A percentile compares a stretch with the other conserved stretches of the same genome.
These are phyloP conservation scores for Neofusicoccum umdonicola DNA, from an alignment of 2,329 filamentous ascomycete species.

Conservation along the genomic window DNA sequence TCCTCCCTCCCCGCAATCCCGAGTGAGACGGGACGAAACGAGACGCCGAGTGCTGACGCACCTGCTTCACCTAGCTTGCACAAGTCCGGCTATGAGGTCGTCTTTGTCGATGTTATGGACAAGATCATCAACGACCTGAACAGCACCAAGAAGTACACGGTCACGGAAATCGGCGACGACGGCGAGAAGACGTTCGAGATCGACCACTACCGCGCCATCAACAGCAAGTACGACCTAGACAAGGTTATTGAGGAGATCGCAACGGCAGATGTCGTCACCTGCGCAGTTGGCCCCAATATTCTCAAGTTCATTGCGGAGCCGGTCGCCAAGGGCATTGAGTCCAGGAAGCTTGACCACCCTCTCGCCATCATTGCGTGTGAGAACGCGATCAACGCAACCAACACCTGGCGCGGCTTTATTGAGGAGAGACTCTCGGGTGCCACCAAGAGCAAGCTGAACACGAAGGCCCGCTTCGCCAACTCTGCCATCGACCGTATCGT, in stretches of 20 bases:
- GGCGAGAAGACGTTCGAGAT: conserved; percentile 80
- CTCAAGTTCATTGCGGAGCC: conserved; percentile 94
- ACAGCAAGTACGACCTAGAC: conserved; percentile 81
- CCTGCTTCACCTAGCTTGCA: conserved; percentile 65
- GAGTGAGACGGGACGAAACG: not conserved
- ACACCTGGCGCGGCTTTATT: conserved; percentile 80
- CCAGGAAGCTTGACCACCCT: conserved; percentile 64
- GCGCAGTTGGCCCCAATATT: conserved; percentile 93
- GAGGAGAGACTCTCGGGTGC: conserved; percentile 69
- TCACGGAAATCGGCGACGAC: conserved; percentile 87
- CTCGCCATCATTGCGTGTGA: conserved; percentile 95
- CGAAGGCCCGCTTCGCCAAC: conserved; percentile 88
- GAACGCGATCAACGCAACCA: conserved; percentile 93
- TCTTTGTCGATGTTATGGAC: conserved; percentile 94
- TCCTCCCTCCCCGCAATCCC: not conserved
- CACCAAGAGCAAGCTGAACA: conserved; percentile 61
- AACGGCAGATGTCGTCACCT: conserved; percentile 87
- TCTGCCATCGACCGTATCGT: conserved; percentile 98
- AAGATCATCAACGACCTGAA: conserved; percentile 78
- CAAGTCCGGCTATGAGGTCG: conserved; percentile 90
- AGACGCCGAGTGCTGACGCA: not conserved
- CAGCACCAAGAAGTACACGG: conserved; percentile 72
- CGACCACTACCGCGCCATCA: conserved; percentile 94
- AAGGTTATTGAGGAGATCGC: conserved; percentile 82
- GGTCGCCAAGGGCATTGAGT: conserved; percentile 90